Base-by-base conservation (phyloP, 2,329 filamentous ascomycete genomes). In the Neofusicoccum sp. region DNA sequence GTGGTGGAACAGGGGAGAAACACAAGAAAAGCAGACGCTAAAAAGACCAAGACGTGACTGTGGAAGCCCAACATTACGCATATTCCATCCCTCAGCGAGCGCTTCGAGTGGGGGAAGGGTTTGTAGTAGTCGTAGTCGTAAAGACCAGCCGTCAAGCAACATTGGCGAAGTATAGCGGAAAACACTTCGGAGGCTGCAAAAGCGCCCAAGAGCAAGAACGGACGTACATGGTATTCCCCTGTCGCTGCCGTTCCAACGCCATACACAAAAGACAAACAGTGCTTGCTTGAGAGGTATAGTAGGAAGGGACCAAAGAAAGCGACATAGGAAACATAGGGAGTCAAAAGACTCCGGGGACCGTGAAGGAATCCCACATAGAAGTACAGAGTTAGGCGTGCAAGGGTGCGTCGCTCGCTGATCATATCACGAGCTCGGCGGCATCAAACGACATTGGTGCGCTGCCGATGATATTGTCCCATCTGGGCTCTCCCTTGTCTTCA, bases 401-500 rank as follows among this genome's bases (percentile, higher is more conserved):
- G 49, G 48, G 16, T 20, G 20, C 34, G 49, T 26, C 34, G 28
- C 34, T 31, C 36, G n/a, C 36, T 30, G 36, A 28, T 56, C 38
- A 56, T 56, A 56, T 41, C 36, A 38, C 38, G 51, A 56, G 51
- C 24, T 56, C 51, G n/a, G 36, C 7, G 26, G 51, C 51, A 24
- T 56, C 51, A 28, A 40, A 56, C 12, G 36, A 43, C 36, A 56
- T 56, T 31, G 51, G 34, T 43, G 51, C 36, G 34, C 44, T 64
- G 44, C 62, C 64, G 16, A 67, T 63, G 33, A 87, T 84, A 70
- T 91, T 89, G 64, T 92, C 88, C 0, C 86, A 86, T 61, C 92
- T 76, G 90, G 91, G 96, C 6, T 87, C 84, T 1, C 93, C 93
- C 75, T 91, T 93, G 81, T 97, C 93, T 67, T 93, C 91, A 0